phyloP scores from a whole-genome alignment of 139 green algal species.

The Chloropicon primus region DNA sequence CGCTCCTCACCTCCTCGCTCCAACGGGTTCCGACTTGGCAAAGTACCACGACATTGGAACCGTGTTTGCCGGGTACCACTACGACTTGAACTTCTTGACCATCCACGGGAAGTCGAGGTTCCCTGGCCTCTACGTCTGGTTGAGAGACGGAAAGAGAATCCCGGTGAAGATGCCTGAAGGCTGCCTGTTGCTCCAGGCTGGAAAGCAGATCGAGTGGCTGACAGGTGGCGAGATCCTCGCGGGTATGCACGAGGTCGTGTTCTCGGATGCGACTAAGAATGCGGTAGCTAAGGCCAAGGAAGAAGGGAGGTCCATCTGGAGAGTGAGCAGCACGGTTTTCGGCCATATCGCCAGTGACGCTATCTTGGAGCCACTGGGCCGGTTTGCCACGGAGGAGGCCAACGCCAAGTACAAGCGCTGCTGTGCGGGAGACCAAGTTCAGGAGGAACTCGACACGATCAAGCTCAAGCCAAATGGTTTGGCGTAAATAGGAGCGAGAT shows the following conservation, averaged over 20 bases:
- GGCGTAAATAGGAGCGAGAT: no score
- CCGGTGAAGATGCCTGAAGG: constrained; percentile 44
- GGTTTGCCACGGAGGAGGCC: constrained; percentile 25
- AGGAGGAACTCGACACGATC: constrained; percentile 51
- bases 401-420: constrained; percentile 35
- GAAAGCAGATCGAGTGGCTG: constrained; percentile 81
- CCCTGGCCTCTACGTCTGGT: constrained; percentile 60
- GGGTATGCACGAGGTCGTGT: constrained; percentile 47
- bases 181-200: constrained; percentile 80
- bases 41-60: constrained; percentile 36
- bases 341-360: constrained; percentile 49
- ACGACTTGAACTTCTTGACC: constrained; percentile 88
- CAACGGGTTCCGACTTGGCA: constrained; percentile 65
- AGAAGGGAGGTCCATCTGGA: constrained; percentile 51
- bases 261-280: constrained; percentile 1
- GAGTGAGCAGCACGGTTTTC: constrained; percentile 82
- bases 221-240: constrained; percentile 66
- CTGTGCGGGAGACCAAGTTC: constrained; percentile 43
- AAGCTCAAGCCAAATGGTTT: constrained; percentile 10
- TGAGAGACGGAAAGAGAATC: constrained; percentile 52
- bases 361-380: constrained; percentile 36
- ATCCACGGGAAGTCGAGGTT: constrained; percentile 67
- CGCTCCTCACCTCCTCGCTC: constrained; percentile 79
- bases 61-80: constrained; percentile 74
- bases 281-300: constrained; percentile 34